Evolutionary conservation across 2,329 filamentous ascomycete genomes (phyloP).

Genomic region (Exophiala spinifera): DNA sequence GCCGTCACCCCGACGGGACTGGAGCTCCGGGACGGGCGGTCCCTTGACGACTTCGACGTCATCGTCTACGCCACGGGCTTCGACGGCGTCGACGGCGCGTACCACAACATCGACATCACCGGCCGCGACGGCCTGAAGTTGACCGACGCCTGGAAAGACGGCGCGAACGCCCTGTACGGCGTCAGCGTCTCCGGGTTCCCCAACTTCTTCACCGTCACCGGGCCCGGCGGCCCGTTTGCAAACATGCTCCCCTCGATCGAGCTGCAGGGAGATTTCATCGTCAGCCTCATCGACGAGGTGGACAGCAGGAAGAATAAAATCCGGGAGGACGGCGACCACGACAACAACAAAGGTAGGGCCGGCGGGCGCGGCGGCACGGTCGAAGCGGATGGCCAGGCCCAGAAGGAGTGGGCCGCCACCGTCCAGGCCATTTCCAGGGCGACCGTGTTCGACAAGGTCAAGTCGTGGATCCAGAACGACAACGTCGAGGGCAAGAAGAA

Average conservation of each 20-base stretch:
- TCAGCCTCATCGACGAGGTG: too few relatives aligned
- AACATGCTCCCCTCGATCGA: constrained; percentile 57
- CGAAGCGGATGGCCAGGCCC: too few relatives aligned
- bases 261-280: constrained; percentile 53
- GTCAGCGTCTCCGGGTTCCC: constrained; percentile 41
- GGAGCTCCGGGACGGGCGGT: constrained; percentile 37
- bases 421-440: too few relatives aligned
- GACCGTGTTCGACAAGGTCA: too few relatives aligned
- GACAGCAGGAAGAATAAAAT: too few relatives aligned
- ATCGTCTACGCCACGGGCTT: constrained; percentile 45
- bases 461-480: too few relatives aligned
- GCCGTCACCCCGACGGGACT: constrained; percentile 42
- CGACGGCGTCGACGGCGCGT: constrained; percentile 39
- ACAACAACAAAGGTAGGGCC: too few relatives aligned
- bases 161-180: constrained; percentile 39
- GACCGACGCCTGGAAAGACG: constrained; percentile 34
- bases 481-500: too few relatives aligned
- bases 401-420: too few relatives aligned
- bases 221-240: constrained; percentile 53
- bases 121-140: constrained; percentile 32
- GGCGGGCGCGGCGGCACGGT: too few relatives aligned
- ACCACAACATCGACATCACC: constrained; percentile 32
- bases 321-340: too few relatives aligned
- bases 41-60: constrained; percentile 39
- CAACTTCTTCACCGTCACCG: constrained; percentile 54